Base-by-base conservation (phyloP, 257 asterid genomes). In the Nicotiana knightiana region DNA sequence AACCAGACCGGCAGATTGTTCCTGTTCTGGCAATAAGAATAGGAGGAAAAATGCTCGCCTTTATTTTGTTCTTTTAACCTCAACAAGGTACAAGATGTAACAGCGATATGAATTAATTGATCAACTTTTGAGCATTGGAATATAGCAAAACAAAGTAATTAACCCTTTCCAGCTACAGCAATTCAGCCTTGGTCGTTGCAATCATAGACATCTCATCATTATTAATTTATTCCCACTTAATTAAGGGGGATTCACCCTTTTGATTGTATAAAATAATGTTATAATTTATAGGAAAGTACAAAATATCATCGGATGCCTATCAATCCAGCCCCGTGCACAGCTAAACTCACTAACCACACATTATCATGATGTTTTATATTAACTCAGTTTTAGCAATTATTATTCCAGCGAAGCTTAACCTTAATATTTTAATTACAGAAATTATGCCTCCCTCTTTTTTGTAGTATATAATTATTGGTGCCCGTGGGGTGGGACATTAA, bases 281-380 rank as follows among this genome's bases (percentile, higher is more conserved):
- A 46, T 76, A 53, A 0, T 28, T 53, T 76, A 6, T 7, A 54
- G 6, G 24, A 53, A 76, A 76, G 81, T 62, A 79, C 35, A 39
- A 39, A 61, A 33, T 81, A 58, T 81, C 80, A 68, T 81, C 33
- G 81, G 59, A 81, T 81, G 57, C 84, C 26, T 54, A 71, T 70
- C 61, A 32, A 18, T 81, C 71, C 80, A 81, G 28, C 80, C 81
- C 15, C 65, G 84, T 51, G 55, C 61, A 70, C 79, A 67, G 80
- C 80, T 59, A 55, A 54, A 67, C 67, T 70, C 84, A 9, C 84
- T 57, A 15, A 67, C 63, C 63, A 75, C 46, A 43, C 28, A 51
- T 75, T 51, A 51, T 75, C 63, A 51, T 75, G 16, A 26, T 35
- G 17, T 51, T 75, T 51, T 51, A 26, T 51, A 75, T 51, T 75